Conservation (phyloP, 2,329 filamentous ascomycete genomes). For the Monilinia aucupariae region DNA sequence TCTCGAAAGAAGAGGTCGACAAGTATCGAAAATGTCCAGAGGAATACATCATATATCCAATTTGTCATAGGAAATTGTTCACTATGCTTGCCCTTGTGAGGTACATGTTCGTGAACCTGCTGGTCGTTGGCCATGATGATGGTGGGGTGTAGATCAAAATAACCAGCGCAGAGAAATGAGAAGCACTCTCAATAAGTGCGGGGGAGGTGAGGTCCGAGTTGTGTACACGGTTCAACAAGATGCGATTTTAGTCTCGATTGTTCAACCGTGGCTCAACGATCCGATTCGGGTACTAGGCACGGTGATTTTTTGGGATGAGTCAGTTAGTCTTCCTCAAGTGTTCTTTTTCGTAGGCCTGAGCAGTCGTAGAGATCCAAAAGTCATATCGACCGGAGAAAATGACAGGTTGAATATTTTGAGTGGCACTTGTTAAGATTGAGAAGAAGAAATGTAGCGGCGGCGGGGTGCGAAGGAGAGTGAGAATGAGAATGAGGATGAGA, state of each 20-base stretch:
- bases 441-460: not conserved
- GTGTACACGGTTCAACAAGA: not conserved
- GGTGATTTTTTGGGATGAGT: not conserved
- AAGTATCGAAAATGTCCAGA: constrained; percentile 74
- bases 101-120: constrained; percentile 20
- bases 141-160: not conserved
- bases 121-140: constrained; percentile 16
- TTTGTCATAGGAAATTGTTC: constrained; percentile 21
- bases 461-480: not conserved
- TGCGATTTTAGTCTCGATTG: not conserved
- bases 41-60: constrained; percentile 71
- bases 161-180: not conserved
- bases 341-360: constrained; percentile 8
- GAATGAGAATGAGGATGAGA: too few relatives aligned
- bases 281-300: not conserved
- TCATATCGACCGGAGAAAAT: constrained; percentile 11
- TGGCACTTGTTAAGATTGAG: not conserved
- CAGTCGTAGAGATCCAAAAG: constrained; percentile 2
- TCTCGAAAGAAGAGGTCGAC: constrained; percentile 98
- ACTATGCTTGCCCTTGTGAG: constrained; percentile 17
- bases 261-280: constrained; percentile 3
- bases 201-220: not conserved
- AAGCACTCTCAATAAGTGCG: not conserved
- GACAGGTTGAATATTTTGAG: not conserved
- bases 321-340: not conserved